A percentile compares a stretch with the other conserved stretches of the same genome.
Conservation (phyloP, 1,284 basidiomycete genomes). For the Tylopilus orsonianus region DNA sequence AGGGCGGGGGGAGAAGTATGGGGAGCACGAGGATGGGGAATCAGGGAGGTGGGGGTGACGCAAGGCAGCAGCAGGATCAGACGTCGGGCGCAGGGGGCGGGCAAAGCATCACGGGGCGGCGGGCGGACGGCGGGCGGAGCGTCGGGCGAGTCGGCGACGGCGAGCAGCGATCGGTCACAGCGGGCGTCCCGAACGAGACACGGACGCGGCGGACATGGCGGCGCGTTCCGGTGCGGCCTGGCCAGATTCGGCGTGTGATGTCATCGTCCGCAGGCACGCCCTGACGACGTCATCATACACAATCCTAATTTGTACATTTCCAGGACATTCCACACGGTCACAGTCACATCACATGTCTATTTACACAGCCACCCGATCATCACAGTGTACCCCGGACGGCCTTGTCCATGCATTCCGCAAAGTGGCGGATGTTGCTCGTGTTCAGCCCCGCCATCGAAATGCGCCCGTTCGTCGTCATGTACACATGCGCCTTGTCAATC, state of each 20-base stretch:
- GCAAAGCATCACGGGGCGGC: slow-evolving; percentile 20
- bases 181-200: slow-evolving; percentile 13
- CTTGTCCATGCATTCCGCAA: slow-evolving; percentile 74
- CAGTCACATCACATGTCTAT: neutral
- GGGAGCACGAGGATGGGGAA: slow-evolving; percentile 29
- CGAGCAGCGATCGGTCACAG: slow-evolving; percentile 28
- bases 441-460: slow-evolving; percentile 66
- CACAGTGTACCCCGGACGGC: slow-evolving; percentile 60
- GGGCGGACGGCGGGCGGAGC: slow-evolving; percentile 14
- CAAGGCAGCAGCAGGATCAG: slow-evolving; percentile 10
- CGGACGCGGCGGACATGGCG: slow-evolving; percentile 25
- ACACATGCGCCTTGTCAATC: slow-evolving; percentile 80
- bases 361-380: slow-evolving; percentile 20
- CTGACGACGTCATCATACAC: slow-evolving; percentile 28
- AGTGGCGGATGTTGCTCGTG: slow-evolving; percentile 71
- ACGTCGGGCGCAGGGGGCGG: slow-evolving; percentile 22
- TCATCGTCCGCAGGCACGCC: slow-evolving; percentile 19
- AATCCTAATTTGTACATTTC: slow-evolving; percentile 6
- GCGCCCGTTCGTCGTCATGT: slow-evolving; percentile 84
- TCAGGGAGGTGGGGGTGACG: slow-evolving; percentile 22
- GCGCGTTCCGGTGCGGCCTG: slow-evolving; percentile 31
- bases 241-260: slow-evolving; percentile 30
- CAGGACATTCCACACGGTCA: slow-evolving; percentile 4
- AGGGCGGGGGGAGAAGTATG: slow-evolving; percentile 31
- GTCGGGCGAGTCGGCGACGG: slow-evolving; percentile 23